These are phyloP conservation scores for Wickerhamomyces chambardii DNA, from an alignment of 805 yeast genomes.

Conservation along the genomic window DNA sequence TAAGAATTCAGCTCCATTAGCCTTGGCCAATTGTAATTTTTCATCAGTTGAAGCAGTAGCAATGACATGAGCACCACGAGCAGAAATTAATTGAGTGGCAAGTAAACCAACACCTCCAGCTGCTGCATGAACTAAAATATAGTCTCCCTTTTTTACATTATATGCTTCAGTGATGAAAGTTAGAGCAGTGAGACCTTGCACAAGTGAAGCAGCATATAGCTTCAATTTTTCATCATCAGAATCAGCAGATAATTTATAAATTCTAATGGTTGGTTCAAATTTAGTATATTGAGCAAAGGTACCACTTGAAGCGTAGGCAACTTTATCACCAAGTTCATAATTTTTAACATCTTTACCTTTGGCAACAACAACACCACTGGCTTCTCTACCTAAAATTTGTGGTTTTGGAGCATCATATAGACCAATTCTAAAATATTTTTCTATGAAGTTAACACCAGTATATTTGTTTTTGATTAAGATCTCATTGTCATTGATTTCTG, in stretches of 20 bases:
- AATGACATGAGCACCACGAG: slow-evolving; percentile 70
- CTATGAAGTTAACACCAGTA: slow-evolving; percentile 80
- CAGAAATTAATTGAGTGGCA: slow-evolving; percentile 52
- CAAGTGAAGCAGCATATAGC: slow-evolving; percentile 47
- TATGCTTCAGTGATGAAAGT: slow-evolving; percentile 63
- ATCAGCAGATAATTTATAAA: slow-evolving; percentile 40
- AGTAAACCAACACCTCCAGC: slow-evolving; percentile 92
- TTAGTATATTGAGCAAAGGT: slow-evolving; percentile 75
- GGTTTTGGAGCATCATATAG: slow-evolving; percentile 60
- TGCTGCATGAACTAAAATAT: slow-evolving; percentile 78
- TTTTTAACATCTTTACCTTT: slow-evolving; percentile 49
- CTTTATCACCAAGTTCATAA: slow-evolving; percentile 60
- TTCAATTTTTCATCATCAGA: slow-evolving; percentile 40
- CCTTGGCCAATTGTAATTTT: slow-evolving; percentile 57
- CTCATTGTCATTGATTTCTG: slow-evolving; percentile 41
- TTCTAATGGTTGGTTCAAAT: slow-evolving; percentile 22
- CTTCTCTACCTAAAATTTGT: slow-evolving; percentile 62
- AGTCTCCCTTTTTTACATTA: slow-evolving; percentile 59
- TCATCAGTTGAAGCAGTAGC: slow-evolving; percentile 77
- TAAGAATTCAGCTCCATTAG: slow-evolving; percentile 68
- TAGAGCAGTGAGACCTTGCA: slow-evolving; percentile 77
- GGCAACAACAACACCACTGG: slow-evolving; percentile 59
- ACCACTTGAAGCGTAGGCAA: slow-evolving; percentile 41
- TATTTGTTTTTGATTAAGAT: slow-evolving; percentile 65
- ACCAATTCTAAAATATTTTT: slow-evolving; percentile 75